Evolutionary conservation across 176 grass and related monocot species (phyloP).

Genomic region (Oryza australiensis): DNA sequence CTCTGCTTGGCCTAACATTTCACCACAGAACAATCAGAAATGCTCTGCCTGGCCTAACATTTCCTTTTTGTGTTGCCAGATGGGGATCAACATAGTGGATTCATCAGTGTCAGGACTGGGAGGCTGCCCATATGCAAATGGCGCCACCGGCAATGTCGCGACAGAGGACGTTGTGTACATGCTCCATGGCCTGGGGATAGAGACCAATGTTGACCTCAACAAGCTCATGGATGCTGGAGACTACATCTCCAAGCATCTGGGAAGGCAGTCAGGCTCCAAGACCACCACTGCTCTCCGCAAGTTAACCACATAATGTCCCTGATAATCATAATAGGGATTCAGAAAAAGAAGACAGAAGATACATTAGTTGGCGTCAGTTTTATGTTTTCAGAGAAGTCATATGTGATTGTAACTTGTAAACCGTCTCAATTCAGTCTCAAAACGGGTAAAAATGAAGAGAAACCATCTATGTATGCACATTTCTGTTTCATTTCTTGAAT

Average conservation of each 20-base stretch:
- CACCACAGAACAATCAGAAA: neutral
- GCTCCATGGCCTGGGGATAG: constrained; percentile 86
- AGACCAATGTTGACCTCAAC: constrained; percentile 66
- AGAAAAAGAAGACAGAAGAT: neutral
- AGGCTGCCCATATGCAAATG: constrained; percentile 86
- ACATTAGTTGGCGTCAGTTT: neutral
- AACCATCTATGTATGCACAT: neutral
- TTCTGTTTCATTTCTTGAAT: neutral
- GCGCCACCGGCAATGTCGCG: constrained; percentile 82
- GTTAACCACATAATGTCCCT: constrained; percentile 27
- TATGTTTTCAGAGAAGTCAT: neutral
- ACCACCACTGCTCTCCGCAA: constrained; percentile 62
- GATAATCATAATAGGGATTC: constrained; percentile 5
- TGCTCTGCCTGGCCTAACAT: neutral
- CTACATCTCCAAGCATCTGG: constrained; percentile 85
- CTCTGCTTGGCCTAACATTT: neutral
- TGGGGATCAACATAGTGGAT: constrained; percentile 75
- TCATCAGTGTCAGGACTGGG: constrained; percentile 85
- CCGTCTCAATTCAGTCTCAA: neutral
- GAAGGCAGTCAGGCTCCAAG: constrained; percentile 67
- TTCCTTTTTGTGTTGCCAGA: constrained; percentile 37
- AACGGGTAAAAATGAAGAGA: neutral
- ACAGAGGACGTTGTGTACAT: constrained; percentile 87
- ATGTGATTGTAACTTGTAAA: neutral
- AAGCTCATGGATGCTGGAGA: constrained; percentile 83